Conservation (phyloP, 192 early-diverging fungal species). For the Umbelopsis ramanniana region DNA sequence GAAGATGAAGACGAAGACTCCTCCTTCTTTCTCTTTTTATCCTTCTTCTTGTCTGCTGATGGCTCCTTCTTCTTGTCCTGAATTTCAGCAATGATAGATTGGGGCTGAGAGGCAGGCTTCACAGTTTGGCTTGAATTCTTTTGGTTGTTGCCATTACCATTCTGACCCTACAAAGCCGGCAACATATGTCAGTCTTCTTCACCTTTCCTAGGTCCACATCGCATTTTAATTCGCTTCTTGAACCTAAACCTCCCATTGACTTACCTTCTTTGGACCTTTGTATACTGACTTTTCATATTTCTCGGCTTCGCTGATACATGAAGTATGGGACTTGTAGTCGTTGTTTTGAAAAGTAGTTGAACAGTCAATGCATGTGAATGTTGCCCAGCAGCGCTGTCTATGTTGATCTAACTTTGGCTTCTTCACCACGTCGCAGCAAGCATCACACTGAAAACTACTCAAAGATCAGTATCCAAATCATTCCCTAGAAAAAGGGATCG, state of each 20-base stretch:
- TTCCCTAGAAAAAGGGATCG: neutral
- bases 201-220: slow-evolving; percentile 5
- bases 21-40: slow-evolving; percentile 35
- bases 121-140: slow-evolving; percentile 17
- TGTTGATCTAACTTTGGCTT: slow-evolving; percentile 93
- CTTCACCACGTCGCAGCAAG: slow-evolving; percentile 86
- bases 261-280: slow-evolving; percentile 74
- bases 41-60: slow-evolving; percentile 30
- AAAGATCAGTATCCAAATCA: neutral
- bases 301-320: slow-evolving; percentile 92
- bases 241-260: neutral
- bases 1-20: neutral
- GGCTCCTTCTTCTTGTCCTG: slow-evolving; percentile 47
- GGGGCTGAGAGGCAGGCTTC: slow-evolving; percentile 24
- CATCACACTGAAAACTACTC: slow-evolving; percentile 59
- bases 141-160: slow-evolving; percentile 32
- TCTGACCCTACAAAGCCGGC: slow-evolving; percentile 37
- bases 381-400: slow-evolving; percentile 79
- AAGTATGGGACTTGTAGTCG: slow-evolving; percentile 80
- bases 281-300: slow-evolving; percentile 91
- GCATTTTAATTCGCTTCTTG: neutral
- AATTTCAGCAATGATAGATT: slow-evolving; percentile 46
- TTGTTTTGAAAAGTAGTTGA: slow-evolving; percentile 78
- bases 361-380: slow-evolving; percentile 94
- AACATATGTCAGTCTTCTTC: neutral